Evolutionary conservation across 257 asterid species (phyloP), one percentile per base, ranked within the genome.

Genomic region (Lycium barbarum): DNA sequence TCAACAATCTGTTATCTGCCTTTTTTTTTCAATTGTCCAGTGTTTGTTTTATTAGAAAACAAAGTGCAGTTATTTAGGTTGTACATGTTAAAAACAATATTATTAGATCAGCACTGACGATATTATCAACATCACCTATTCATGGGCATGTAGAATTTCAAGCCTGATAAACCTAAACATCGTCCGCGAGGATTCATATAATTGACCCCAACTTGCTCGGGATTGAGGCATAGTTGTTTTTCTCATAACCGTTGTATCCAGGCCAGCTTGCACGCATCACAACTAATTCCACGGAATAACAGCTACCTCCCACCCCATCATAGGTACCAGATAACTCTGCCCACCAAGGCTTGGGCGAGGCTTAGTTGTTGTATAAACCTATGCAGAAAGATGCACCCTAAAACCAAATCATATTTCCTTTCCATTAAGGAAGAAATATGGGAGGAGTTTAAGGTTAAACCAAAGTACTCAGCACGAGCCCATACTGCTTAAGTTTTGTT

Each of bases 161-260:
- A 71, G 36, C 35, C 9, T 71, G 15, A 71, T 43, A 18, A 71
- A 71, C 79, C 57, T 71, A 70, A 70, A 67, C 74, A 68, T 68
- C 17, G 7, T 35, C 47, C 14, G n/a, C 7, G 12, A 68, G 76
- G 51, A 68, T 68, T 68, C 49, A 68, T 68, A 40, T 6, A 68
- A 36, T 22, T 68, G 26, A 68, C 76, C 76, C 73, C 76, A 57
- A 57, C 63, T 57, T 57, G 63, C 17, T 57, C 6, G 63, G 62
- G 62, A 57, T 15, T 57, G 62, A 57, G 20, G n/a, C n/a, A 1
- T 55, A 14, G 62, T 57, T 54, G 11, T 6, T 54, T 57, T 57
- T 57, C 15, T 4, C 17, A 57, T 14, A 57, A 57, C 62, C n/a
- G 20, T 57, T 5, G 62, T 18, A 68, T 68, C 51, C 15, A 49